These are phyloP conservation scores for Dipodascopsis uninucleata DNA, from an alignment of 805 yeast genomes.

Conservation along the genomic window DNA sequence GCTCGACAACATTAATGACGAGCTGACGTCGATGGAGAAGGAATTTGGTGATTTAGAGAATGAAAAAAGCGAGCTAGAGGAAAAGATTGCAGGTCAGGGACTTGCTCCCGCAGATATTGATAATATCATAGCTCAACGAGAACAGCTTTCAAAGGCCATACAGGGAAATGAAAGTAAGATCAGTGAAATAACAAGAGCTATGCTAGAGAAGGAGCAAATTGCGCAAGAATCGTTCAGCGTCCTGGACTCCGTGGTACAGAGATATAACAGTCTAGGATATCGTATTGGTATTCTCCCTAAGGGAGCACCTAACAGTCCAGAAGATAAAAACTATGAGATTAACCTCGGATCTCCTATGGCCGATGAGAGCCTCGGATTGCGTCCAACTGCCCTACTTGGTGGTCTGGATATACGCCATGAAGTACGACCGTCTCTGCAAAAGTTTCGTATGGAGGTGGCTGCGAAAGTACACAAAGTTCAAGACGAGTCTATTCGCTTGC, in stretches of 20 bases:
- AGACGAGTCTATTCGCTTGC: constrained; percentile 55
- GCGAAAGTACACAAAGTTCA: constrained; percentile 48
- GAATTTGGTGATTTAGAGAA: constrained; percentile 14
- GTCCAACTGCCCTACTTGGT: constrained; percentile 41
- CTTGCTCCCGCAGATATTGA: constrained; percentile 63
- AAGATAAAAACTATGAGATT: constrained; percentile 40
- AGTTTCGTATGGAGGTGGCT: constrained; percentile 48
- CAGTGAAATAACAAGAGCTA: constrained; percentile 46
- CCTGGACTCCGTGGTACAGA: constrained; percentile 50
- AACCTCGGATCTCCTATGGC: constrained; percentile 40
- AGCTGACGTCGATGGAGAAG: constrained; percentile 45
- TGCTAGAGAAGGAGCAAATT: constrained; percentile 49
- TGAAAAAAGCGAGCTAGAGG: constrained; percentile 30
- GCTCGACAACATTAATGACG: constrained; percentile 54
- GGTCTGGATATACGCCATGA: constrained; percentile 41
- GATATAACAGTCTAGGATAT: constrained; percentile 54
- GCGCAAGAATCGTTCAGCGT: constrained; percentile 50
- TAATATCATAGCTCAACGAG: constrained; percentile 57
- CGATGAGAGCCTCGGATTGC: constrained; percentile 47
- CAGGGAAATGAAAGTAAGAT: constrained; percentile 46
- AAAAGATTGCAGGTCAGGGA: constrained; percentile 52
- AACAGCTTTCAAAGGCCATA: constrained; percentile 51
- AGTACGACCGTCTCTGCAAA: constrained; percentile 39
- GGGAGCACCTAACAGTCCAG: constrained; percentile 28
- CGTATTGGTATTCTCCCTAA: constrained; percentile 42